These are phyloP conservation scores for Hypoxylon rubiginosum DNA, from an alignment of 2,329 filamentous ascomycete genomes.

Conservation along the genomic window DNA sequence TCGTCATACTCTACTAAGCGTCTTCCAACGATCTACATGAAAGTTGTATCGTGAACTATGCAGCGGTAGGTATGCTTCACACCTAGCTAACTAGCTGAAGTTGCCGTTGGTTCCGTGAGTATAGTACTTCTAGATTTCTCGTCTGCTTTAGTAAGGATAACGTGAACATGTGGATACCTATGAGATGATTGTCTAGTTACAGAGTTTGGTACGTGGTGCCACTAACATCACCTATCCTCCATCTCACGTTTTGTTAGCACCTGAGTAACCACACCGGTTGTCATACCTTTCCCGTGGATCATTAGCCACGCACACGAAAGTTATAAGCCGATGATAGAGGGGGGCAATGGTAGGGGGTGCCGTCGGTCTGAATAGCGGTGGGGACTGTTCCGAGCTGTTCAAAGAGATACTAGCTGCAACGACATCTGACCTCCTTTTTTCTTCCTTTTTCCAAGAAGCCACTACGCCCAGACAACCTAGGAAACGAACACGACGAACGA, in stretches of 20 bases:
- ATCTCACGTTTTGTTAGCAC: neutral
- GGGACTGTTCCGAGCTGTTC: constrained; percentile 27
- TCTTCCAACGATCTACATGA: neutral
- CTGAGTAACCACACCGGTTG: neutral
- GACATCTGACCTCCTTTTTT: too few relatives aligned
- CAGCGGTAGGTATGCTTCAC: too few relatives aligned
- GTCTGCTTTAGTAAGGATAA: neutral
- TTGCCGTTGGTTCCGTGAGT: neutral
- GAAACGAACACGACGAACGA: constrained; percentile 6
- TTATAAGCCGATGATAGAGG: neutral
- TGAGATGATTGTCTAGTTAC: neutral
- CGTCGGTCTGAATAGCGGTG: constrained; percentile 22
- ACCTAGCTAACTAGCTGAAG: neutral
- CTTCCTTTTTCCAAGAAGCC: neutral
- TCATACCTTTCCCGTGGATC: neutral
- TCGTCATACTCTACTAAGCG: neutral
- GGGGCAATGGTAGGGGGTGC: neutral
- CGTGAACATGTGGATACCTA: neutral
- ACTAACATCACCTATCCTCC: neutral
- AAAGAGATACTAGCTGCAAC: constrained; percentile 19
- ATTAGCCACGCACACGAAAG: neutral
- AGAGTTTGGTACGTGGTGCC: neutral
- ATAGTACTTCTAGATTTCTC: neutral
- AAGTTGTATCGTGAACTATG: too few relatives aligned
- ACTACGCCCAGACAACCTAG: constrained; percentile 2